These are phyloP conservation scores for Teunomyces aglyptinius DNA, from an alignment of 805 yeast genomes.

Conservation along the genomic window DNA sequence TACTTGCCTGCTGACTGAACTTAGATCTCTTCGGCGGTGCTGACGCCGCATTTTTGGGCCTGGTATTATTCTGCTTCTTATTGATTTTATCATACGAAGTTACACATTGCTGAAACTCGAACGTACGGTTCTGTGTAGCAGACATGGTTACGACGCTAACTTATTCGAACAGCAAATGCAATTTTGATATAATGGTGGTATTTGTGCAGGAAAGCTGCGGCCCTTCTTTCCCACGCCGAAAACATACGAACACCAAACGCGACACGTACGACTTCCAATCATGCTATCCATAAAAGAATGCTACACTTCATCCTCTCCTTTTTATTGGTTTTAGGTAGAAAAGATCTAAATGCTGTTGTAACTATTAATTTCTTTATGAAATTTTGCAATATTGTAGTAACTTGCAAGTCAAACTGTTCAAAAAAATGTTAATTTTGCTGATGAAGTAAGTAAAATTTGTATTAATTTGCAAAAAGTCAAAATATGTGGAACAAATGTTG, in stretches of 20 bases:
- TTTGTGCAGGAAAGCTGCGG: not conserved
- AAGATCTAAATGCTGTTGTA: too few species aligned
- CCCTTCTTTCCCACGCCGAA: not conserved
- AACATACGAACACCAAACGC: constrained; percentile 1
- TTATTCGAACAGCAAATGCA: not conserved
- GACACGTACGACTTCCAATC: not conserved
- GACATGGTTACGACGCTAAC: constrained; percentile 9
- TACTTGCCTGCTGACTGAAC: constrained; percentile 64
- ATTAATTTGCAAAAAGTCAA: too few species aligned
- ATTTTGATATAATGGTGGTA: not conserved
- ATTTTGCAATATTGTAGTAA: too few species aligned
- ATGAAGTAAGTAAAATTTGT: too few species aligned
- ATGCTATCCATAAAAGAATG: not conserved
- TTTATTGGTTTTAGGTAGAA: too few species aligned
- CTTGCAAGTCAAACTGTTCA: too few species aligned
- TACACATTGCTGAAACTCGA: constrained; percentile 92
- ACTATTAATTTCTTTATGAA: too few species aligned
- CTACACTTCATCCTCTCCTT: too few species aligned
- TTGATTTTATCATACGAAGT: constrained; percentile 65
- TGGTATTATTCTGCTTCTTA: constrained; percentile 33
- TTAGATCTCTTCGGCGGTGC: constrained; percentile 30
- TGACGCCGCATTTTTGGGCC: constrained; percentile 5
- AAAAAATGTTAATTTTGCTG: too few species aligned
- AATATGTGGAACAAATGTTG: too few species aligned
- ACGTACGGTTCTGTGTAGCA: constrained; percentile 74